phyloP scores from a whole-genome alignment of 2,329 filamentous ascomycete species.

The Aspergillus nomiae region DNA sequence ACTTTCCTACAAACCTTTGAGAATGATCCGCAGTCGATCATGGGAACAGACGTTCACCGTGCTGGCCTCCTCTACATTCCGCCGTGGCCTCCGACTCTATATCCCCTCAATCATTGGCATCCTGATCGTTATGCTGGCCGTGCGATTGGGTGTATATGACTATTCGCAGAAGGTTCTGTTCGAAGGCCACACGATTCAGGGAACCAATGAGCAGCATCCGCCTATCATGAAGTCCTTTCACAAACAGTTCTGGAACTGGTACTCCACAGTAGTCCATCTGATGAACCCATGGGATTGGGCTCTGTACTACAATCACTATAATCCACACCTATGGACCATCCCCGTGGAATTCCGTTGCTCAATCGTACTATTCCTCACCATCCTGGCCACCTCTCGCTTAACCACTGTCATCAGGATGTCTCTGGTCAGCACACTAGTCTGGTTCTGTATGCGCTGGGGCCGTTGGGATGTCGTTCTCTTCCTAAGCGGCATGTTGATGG shows the following conservation, averaged over 20 bases:
- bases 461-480: conserved; percentile 49
- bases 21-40: conserved; percentile 38
- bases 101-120: conserved; percentile 45
- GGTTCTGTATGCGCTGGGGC: conserved; percentile 45
- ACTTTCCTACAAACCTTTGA: conserved; percentile 47
- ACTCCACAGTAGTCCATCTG: conserved; percentile 35
- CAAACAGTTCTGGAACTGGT: conserved; percentile 42
- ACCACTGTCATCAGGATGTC: conserved; percentile 35
- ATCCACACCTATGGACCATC: conserved; percentile 51
- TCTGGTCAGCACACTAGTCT: conserved; percentile 35
- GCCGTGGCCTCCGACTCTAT: conserved; percentile 46
- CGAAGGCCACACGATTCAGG: conserved; percentile 40
- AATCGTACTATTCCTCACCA: conserved; percentile 45
- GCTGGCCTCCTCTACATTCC: conserved; percentile 47
- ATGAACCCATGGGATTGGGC: conserved; percentile 43
- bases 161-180: conserved; percentile 39
- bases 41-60: conserved; percentile 44
- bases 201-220: conserved; percentile 48
- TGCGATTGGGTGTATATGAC: conserved; percentile 45
- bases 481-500: conserved; percentile 45
- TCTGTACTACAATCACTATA: conserved; percentile 47
- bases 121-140: conserved; percentile 43
- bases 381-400: conserved; percentile 43
- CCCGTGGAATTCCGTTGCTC: conserved; percentile 49
- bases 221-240: conserved; percentile 33